A percentile compares a stretch with the other conserved stretches of the same genome.
Conservation (phyloP, 345 rosid genomes). For the Anacardium occidentale region DNA sequence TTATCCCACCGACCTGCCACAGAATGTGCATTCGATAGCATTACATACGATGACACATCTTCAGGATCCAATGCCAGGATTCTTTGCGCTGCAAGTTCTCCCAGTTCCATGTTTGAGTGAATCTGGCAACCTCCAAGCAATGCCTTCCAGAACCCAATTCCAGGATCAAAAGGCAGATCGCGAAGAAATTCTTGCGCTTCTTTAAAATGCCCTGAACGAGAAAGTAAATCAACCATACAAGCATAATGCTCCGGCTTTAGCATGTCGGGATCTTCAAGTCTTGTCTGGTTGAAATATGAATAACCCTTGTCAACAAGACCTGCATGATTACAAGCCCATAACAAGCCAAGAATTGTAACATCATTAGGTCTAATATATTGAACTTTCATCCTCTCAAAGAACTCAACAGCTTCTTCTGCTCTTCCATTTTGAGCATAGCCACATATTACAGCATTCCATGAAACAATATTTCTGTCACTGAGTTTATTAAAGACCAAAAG, state of each 20-base stretch:
- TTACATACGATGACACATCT: conserved; percentile 74
- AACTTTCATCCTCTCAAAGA: conserved; percentile 47
- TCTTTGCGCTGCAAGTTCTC: conserved; percentile 49
- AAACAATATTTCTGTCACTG: conserved; percentile 39
- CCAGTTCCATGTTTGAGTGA: conserved; percentile 54
- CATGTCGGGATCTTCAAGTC: conserved; percentile 32
- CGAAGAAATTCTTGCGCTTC: conserved; percentile 57
- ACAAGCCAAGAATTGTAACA: conserved; percentile 63
- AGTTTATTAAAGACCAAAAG: conserved; percentile 49
- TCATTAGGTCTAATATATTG: conserved; percentile 50
- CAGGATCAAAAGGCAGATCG: conserved; percentile 64
- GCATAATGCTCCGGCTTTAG: conserved; percentile 70
- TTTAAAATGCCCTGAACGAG: conserved; percentile 58
- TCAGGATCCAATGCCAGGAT: conserved; percentile 64
- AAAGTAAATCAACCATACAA: conserved; percentile 76
- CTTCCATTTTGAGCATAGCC: conserved; percentile 78
- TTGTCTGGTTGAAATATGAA: conserved; percentile 51
- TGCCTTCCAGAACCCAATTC: conserved; percentile 89
- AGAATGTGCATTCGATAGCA: conserved; percentile 80
- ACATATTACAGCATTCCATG: conserved; percentile 80
- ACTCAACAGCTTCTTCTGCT: conserved; percentile 61
- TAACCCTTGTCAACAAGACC: conserved; percentile 69
- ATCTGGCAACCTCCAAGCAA: conserved; percentile 81
- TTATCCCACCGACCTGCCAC: conserved; percentile 62
- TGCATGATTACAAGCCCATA: conserved; percentile 79